A percentile compares a stretch with the other conserved stretches of the same genome.
phyloP scores from a whole-genome alignment of 768 basidiomycete species.

The Pleurotus citrinopileatus region DNA sequence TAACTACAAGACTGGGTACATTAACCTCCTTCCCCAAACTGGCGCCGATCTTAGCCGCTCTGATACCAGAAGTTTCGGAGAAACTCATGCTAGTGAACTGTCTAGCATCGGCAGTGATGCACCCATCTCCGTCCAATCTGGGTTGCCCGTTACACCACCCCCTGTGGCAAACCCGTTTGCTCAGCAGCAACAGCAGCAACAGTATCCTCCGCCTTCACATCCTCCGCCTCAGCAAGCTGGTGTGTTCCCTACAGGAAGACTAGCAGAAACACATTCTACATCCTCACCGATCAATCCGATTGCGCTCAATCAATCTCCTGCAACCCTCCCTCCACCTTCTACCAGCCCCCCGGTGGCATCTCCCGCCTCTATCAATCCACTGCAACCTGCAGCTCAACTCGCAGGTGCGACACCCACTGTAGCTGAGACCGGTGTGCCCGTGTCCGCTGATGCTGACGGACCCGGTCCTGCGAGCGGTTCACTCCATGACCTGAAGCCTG shows the following conservation, averaged over 20 bases:
- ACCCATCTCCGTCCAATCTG: slow-evolving; percentile 25
- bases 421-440: slow-evolving; percentile 74
- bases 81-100: slow-evolving; percentile 77
- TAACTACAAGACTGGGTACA: slow-evolving; percentile 68
- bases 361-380: slow-evolving; percentile 19
- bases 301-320: slow-evolving; percentile 37
- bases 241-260: slow-evolving; percentile 19
- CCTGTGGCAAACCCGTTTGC: slow-evolving; percentile 20
- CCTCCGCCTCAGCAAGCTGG: slow-evolving; percentile 8
- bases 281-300: slow-evolving; percentile 31
- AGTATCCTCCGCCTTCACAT: slow-evolving; percentile 7
- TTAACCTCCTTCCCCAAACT: slow-evolving; percentile 45
- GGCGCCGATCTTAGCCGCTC: slow-evolving; percentile 59
- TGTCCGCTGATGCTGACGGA: slow-evolving; percentile 55
- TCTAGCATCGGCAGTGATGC: slow-evolving; percentile 42
- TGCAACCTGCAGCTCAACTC: slow-evolving; percentile 18
- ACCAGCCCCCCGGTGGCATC: slow-evolving; percentile 16
- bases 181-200: slow-evolving; percentile 7
- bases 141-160: slow-evolving; percentile 43
- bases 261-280: slow-evolving; percentile 17
- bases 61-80: slow-evolving; percentile 81
- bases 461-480: slow-evolving; percentile 70
- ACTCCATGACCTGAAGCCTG: slow-evolving; percentile 46
- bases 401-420: slow-evolving; percentile 55
- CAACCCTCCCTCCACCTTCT: slow-evolving; percentile 27